These are phyloP conservation scores for Rhodomyrtus tomentosa DNA, from an alignment of 345 rosid species.

Conservation along the genomic window DNA sequence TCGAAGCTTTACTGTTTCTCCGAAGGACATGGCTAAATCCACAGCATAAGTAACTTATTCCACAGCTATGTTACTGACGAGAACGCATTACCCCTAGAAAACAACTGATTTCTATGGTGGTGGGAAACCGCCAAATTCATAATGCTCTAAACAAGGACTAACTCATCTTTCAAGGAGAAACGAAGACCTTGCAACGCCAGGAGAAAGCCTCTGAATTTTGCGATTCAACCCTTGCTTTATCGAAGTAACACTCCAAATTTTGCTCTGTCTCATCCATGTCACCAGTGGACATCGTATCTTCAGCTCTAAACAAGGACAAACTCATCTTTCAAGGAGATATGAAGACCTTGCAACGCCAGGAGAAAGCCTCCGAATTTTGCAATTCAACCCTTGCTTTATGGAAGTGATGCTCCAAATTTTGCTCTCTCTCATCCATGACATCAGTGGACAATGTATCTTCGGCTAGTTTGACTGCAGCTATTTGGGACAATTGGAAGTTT, in stretches of 20 bases:
- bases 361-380: constrained; percentile 36
- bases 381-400: constrained; percentile 25
- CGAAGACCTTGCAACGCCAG: constrained; percentile 66
- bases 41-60: neutral
- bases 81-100: neutral
- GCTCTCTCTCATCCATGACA: constrained; percentile 43
- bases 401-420: constrained; percentile 42
- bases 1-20: neutral
- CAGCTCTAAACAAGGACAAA: constrained; percentile 3
- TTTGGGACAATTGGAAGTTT: constrained; percentile 63
- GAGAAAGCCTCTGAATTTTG: constrained; percentile 41
- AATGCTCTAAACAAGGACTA: neutral
- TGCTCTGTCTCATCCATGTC: constrained; percentile 44
- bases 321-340: constrained; percentile 30
- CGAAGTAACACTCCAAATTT: constrained; percentile 41
- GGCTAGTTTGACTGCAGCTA: constrained; percentile 73
- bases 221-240: constrained; percentile 24
- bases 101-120: neutral
- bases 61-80: neutral
- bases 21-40: neutral
- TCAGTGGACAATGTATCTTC: constrained; percentile 53
- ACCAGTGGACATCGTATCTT: constrained; percentile 49
- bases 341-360: constrained; percentile 71
- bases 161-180: constrained; percentile 31
- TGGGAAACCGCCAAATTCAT: neutral